Base-by-base conservation (phyloP, 2,329 filamentous ascomycete genomes). In the Rugonectria rugulosa region DNA sequence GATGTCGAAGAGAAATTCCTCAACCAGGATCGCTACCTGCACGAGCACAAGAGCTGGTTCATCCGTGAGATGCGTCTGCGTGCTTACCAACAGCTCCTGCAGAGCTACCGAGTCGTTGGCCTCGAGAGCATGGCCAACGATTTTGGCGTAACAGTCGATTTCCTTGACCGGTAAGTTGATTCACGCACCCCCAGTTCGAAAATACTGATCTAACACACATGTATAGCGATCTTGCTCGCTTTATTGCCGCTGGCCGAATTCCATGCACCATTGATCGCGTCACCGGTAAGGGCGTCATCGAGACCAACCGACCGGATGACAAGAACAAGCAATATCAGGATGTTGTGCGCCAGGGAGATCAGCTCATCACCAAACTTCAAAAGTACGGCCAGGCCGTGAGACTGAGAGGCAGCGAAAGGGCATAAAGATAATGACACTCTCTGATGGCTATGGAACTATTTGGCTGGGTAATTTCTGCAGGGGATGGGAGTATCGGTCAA, bases 241-340 rank as follows among this genome's bases (percentile, higher is more conserved):
- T 99, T 78, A 98, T 99, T 70, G 95, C 95, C 14, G 92, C 88
- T 62, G 92, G 94, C 72, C 89, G 94, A 67, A 94, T 99, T 70
- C 88, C 93, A 47, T 98, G 95, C 82, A 98, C 93, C 20, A 98
- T 99, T 68, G 95, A 99, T 77, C 91, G 95, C 50, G 95, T 99
- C 62, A 91, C 93, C 56, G 95, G 94, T 64, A 95, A 96, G 75
- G 94, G 94, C 47, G 90, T 98, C 66, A 98, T 99, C 69, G 95
- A 98, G 83, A 99, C 95, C 38, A 97, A 97, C 79, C 86, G 95
- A 50, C 93, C 94, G 8, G 95, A 98, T 73, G 93, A 97, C 80
- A 99, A 99, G 88, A 98, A 98, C 83, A 97, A 97, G 84, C 95
- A 99, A 79, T 99, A 99, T 77, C 90, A 93, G 68, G 95, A 99